Evolutionary conservation across 1,139 yeast genomes (phyloP).

Genomic region (Pichia inconspicua): DNA sequence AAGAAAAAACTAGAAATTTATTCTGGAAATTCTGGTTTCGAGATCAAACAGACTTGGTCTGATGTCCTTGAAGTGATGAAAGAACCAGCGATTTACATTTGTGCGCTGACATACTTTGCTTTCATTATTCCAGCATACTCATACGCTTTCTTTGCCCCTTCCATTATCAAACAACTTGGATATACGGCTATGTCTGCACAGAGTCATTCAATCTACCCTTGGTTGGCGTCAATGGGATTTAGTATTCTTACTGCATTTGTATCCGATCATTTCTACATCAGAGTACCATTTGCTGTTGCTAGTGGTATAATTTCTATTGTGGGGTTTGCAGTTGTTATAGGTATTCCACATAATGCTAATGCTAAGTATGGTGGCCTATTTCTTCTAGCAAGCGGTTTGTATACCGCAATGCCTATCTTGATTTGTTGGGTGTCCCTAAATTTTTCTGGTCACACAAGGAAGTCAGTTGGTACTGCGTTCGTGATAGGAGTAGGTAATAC

Average conservation of each 20-base stretch:
- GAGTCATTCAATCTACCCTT: constrained; percentile 63
- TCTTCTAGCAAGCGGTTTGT: constrained; percentile 56
- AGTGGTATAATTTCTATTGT: constrained; percentile 38
- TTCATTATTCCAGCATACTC: constrained; percentile 62
- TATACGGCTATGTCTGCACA: constrained; percentile 58
- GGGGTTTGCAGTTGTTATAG: constrained; percentile 50
- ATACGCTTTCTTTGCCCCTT: constrained; percentile 63
- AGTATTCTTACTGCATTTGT: constrained; percentile 40
- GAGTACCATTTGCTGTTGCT: constrained; percentile 43
- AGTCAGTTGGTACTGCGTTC: constrained; percentile 67
- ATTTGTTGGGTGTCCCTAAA: constrained; percentile 69
- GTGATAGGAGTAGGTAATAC: constrained; percentile 78
- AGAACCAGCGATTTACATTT: constrained; percentile 46
- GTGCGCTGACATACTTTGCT: constrained; percentile 56
- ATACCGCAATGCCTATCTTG: constrained; percentile 65
- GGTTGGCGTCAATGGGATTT: constrained; percentile 56
- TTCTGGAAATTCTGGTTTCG: constrained; percentile 50
- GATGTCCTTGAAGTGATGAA: constrained; percentile 40
- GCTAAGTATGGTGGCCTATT: constrained; percentile 68
- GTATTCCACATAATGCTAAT: constrained; percentile 24
- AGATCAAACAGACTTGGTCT: constrained; percentile 35
- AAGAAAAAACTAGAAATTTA: constrained; percentile 47
- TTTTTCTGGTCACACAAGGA: constrained; percentile 62
- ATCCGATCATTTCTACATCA: constrained; percentile 41
- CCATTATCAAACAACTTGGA: constrained; percentile 51